These are phyloP conservation scores for Phytophthora citricola DNA, from an alignment of 352 stramenopile genomes.

Conservation along the genomic window DNA sequence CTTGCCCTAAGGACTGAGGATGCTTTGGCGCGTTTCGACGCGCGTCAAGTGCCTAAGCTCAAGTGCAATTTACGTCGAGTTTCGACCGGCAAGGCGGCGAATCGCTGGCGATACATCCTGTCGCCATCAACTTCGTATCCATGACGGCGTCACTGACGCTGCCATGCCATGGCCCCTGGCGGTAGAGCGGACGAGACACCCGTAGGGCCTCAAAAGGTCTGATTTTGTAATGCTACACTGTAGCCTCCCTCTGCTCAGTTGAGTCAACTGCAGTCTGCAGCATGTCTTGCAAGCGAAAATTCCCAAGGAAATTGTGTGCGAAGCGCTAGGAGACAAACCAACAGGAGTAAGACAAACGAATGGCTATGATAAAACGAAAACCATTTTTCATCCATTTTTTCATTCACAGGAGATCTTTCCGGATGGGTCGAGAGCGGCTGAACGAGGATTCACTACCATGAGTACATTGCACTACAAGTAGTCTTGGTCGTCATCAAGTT, in stretches of 20 bases:
- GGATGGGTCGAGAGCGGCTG: background rate
- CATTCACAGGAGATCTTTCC: background rate
- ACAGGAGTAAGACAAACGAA: too few species aligned
- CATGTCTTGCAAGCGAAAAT: background rate
- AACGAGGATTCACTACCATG: too few species aligned
- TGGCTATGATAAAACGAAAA: too few species aligned
- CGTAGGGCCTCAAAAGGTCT: background rate
- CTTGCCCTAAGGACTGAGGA: background rate
- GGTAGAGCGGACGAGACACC: background rate
- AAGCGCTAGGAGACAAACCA: background rate
- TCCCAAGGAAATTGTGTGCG: background rate
- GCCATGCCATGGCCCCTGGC: too few species aligned
- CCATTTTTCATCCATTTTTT: background rate
- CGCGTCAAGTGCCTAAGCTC: conserved; percentile 1
- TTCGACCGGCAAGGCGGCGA: background rate
- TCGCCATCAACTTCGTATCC: background rate
- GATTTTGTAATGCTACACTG: background rate
- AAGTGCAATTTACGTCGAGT: background rate
- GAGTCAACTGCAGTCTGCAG: too few species aligned
- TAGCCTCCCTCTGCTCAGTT: background rate
- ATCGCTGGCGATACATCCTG: background rate
- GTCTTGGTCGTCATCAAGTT: too few species aligned
- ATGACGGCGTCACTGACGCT: too few species aligned
- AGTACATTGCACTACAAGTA: too few species aligned
- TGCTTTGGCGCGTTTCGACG: background rate